Evolutionary conservation across 192 early-diverging fungal species (phyloP).

Genomic region (Gonapodya sp.): DNA sequence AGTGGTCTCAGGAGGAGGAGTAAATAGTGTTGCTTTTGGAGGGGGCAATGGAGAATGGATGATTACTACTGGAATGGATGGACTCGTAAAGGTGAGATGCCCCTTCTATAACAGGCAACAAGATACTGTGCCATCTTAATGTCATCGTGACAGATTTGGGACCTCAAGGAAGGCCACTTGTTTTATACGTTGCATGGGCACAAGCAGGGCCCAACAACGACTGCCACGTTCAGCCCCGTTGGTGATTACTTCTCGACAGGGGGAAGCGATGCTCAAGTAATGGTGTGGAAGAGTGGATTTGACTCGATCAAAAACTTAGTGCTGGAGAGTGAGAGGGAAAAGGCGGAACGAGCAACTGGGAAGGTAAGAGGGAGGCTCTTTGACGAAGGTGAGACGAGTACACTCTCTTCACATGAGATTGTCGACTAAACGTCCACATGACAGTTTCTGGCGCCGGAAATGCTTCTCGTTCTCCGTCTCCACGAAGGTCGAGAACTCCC

Average conservation of each 20-base stretch:
- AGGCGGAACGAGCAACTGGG: neutral
- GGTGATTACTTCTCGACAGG: constrained; percentile 48
- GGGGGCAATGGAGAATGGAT: constrained; percentile 41
- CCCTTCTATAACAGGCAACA: too few species aligned
- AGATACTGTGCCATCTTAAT: neutral
- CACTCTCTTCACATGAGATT: too few species aligned
- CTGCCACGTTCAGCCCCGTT: constrained; percentile 38
- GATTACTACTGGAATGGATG: constrained; percentile 44
- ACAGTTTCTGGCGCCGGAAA: too few species aligned
- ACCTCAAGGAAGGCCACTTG: constrained; percentile 49
- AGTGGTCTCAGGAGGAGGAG: constrained; percentile 25
- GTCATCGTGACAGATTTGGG: constrained; percentile 35
- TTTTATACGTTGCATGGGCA: constrained; percentile 56
- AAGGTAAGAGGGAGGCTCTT: neutral
- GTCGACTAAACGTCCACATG: too few species aligned
- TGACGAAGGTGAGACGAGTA: constrained; percentile 9
- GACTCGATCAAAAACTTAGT: constrained; percentile 13
- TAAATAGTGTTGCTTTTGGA: constrained; percentile 49
- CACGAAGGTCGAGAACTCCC: neutral
- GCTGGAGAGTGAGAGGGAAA: neutral
- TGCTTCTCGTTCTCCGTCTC: constrained; percentile 5
- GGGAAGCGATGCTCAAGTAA: constrained; percentile 42
- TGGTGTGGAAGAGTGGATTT: constrained; percentile 55
- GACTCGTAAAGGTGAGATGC: constrained; percentile 36
- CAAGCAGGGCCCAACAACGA: constrained; percentile 41